phyloP scores from a whole-genome alignment of 2,329 filamentous ascomycete genomes.

The Cladophialophora yegresii region DNA sequence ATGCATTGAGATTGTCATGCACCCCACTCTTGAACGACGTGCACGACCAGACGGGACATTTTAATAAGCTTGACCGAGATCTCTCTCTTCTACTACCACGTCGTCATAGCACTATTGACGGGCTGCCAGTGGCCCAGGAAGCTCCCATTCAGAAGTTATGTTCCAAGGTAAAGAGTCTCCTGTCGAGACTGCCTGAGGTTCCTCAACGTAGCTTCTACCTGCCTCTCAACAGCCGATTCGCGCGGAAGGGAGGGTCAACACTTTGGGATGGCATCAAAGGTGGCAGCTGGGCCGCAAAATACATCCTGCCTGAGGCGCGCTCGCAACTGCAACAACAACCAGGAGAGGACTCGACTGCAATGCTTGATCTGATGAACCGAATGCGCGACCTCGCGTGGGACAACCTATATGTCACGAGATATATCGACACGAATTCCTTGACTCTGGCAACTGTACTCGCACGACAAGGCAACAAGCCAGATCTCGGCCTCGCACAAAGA shows the following conservation, averaged over 20 bases:
- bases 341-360: neutral
- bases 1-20: constrained; percentile 2
- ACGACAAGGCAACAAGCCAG: neutral
- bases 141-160: neutral
- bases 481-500: constrained; percentile 1
- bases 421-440: constrained; percentile 6
- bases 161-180: constrained; percentile 1
- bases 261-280: constrained; percentile 11
- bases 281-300: constrained; percentile 8
- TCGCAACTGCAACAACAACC: neutral
- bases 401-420: constrained; percentile 9
- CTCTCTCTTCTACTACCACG: constrained; percentile 2
- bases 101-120: neutral
- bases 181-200: neutral
- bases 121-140: neutral
- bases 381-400: constrained; percentile 6
- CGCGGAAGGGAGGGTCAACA: constrained; percentile 5
- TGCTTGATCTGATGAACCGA: neutral
- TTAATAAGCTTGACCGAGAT: neutral
- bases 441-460: constrained; percentile 4
- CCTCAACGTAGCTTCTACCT: constrained; percentile 12
- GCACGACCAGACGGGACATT: neutral
- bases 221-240: neutral
- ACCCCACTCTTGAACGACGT: constrained; percentile 6
- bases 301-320: constrained; percentile 7